Percentiles rank a stretch among this genome's conserved stretches.
Conservation (phyloP, 192 early-diverging fungal genomes). For the Nowakowskiella sp. region DNA sequence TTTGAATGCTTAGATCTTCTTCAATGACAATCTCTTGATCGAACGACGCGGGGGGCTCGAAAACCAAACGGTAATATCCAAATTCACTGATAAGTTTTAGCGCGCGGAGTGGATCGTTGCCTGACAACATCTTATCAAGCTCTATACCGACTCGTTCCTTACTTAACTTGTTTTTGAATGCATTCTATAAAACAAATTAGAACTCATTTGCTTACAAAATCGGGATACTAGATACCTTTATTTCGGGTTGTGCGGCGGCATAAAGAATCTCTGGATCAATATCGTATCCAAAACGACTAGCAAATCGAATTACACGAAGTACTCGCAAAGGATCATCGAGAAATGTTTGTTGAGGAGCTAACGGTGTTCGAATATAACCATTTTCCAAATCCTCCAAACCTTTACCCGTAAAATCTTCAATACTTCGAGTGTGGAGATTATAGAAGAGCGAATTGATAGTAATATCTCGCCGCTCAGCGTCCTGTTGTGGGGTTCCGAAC, state of each 20-base stretch:
- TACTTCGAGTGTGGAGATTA: slow-evolving; percentile 70
- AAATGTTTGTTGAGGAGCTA: slow-evolving; percentile 82
- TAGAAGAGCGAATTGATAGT: slow-evolving; percentile 98
- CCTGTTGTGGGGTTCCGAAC: slow-evolving; percentile 86
- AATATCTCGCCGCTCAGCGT: slow-evolving; percentile 89
- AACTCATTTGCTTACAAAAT: not conserved
- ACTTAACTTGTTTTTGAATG: slow-evolving; percentile 76
- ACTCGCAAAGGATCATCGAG: slow-evolving; percentile 91
- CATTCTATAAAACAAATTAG: slow-evolving; percentile 27
- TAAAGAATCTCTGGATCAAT: slow-evolving; percentile 60
- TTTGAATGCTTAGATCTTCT: not conserved
- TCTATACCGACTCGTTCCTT: slow-evolving; percentile 87
- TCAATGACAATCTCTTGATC: slow-evolving; percentile 1
- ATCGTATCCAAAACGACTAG: slow-evolving; percentile 74
- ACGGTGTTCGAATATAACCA: slow-evolving; percentile 81
- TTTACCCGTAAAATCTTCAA: slow-evolving; percentile 5
- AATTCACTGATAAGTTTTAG: slow-evolving; percentile 36
- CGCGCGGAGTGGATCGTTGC: slow-evolving; percentile 43
- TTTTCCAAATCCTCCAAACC: slow-evolving; percentile 66
- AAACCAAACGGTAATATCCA: slow-evolving; percentile 37
- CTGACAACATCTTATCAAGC: slow-evolving; percentile 85
- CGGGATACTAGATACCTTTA: slow-evolving; percentile 30
- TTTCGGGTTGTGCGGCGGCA: slow-evolving; percentile 45
- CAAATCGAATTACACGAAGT: slow-evolving; percentile 88
- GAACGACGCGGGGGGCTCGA: slow-evolving; percentile 14